A percentile compares a stretch with the other conserved stretches of the same genome.
Conservation (phyloP, 805 yeast genomes). For the Candida insectorum region DNA sequence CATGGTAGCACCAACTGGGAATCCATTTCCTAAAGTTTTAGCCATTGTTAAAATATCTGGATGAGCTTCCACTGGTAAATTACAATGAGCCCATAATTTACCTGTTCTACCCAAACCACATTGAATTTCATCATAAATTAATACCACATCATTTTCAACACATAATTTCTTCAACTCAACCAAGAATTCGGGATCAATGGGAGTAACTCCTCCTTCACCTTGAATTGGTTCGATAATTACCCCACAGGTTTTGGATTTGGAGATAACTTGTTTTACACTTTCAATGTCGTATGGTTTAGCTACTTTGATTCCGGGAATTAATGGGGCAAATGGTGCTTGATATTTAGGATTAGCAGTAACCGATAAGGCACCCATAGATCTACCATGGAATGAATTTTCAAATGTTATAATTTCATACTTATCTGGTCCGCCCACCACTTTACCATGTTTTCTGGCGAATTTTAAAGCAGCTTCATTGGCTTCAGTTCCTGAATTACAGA, state of each 20-base stretch:
- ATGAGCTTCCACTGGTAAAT: slow-evolving; percentile 73
- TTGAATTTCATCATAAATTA: slow-evolving; percentile 94
- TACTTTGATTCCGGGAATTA: slow-evolving; percentile 82
- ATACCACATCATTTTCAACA: slow-evolving; percentile 61
- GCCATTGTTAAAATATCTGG: slow-evolving; percentile 96
- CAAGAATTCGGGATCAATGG: slow-evolving; percentile 62
- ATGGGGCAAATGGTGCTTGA: slow-evolving; percentile 85
- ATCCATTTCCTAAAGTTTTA: slow-evolving; percentile 95
- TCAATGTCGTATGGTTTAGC: slow-evolving; percentile 62
- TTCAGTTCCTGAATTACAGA: slow-evolving; percentile 59
- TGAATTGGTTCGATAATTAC: slow-evolving; percentile 96
- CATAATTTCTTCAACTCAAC: slow-evolving; percentile 65
- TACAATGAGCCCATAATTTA: slow-evolving; percentile 85
- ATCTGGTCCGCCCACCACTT: slow-evolving; percentile 38
- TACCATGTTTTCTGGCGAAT: slow-evolving; percentile 77
- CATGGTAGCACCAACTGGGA: slow-evolving; percentile 93
- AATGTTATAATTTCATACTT: slow-evolving; percentile 85
- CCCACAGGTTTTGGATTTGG: slow-evolving; percentile 69
- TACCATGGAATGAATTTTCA: slow-evolving; percentile 88
- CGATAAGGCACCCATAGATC: slow-evolving; percentile 89
- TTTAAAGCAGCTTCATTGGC: slow-evolving; percentile 60
- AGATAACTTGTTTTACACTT: slow-evolving; percentile 54
- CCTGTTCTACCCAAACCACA: slow-evolving; percentile 96
- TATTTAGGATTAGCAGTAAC: slow-evolving; percentile 93
- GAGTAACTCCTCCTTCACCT: slow-evolving; percentile 94